Conservation (phyloP, 169 alveolate genomes). For the Eimeria sp. region DNA sequence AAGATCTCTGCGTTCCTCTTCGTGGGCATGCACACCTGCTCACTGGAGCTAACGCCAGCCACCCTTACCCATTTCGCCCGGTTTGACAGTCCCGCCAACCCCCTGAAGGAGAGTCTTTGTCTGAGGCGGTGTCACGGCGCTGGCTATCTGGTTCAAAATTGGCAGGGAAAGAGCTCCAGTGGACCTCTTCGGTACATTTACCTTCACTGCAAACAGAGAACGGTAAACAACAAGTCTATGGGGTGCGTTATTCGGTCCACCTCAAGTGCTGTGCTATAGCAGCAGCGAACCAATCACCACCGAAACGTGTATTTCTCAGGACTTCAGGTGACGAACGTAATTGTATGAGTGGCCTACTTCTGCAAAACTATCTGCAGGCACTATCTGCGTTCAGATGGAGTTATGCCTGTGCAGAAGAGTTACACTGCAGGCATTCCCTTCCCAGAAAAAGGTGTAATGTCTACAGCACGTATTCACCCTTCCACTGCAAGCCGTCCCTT, state of each 20-base stretch:
- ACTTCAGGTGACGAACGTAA: not conserved
- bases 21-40: not conserved
- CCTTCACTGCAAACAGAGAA: conserved; percentile 39
- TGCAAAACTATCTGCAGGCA: not conserved
- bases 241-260: not conserved
- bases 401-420: not conserved
- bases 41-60: not conserved
- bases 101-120: conserved; percentile 71
- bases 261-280: not conserved
- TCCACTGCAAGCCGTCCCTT: not conserved
- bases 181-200: conserved; percentile 52
- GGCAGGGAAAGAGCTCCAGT: conserved; percentile 51
- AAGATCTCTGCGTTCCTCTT: not conserved
- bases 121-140: conserved; percentile 32
- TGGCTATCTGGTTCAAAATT: conserved; percentile 1
- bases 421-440: not conserved
- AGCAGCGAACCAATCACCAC: not conserved
- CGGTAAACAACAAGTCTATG: not conserved
- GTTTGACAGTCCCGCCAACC: conserved; percentile 72
- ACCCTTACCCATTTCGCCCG: conserved; percentile 85
- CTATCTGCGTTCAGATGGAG: not conserved
- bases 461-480: not conserved
- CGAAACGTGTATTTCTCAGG: not conserved
- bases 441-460: not conserved
- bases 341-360: not conserved